phyloP scores from a whole-genome alignment of 2,329 filamentous ascomycete species.

The Helminthosporium solani region DNA sequence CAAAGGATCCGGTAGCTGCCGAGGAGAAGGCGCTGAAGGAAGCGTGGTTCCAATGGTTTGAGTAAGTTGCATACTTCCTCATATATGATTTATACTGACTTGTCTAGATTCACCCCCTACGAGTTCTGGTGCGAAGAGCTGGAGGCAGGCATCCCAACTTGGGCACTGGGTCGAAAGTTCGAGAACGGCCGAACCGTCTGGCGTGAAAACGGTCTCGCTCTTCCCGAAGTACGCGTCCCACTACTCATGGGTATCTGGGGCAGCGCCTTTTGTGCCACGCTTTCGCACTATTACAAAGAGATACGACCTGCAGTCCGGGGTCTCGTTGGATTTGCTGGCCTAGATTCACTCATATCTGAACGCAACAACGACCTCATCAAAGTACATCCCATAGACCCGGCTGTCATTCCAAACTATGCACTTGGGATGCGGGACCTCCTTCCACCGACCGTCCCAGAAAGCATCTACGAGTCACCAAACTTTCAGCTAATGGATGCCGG shows the following conservation, averaged over 20 bases:
- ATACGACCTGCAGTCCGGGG: slow-evolving; percentile 78
- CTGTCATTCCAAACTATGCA: slow-evolving; percentile 84
- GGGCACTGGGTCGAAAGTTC: slow-evolving; percentile 86
- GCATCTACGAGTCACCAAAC: slow-evolving; percentile 69
- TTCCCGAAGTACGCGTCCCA: slow-evolving; percentile 82
- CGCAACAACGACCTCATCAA: slow-evolving; percentile 83
- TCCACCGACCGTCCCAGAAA: slow-evolving; percentile 74
- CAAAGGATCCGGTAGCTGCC: slow-evolving; percentile 35
- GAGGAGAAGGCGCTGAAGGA: slow-evolving; percentile 58
- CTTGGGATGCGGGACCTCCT: slow-evolving; percentile 77
- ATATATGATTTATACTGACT: slow-evolving; percentile 6
- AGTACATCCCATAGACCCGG: slow-evolving; percentile 92
- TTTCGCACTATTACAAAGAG: slow-evolving; percentile 95
- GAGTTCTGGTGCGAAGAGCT: slow-evolving; percentile 96
- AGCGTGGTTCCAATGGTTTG: slow-evolving; percentile 98
- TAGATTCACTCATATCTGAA: slow-evolving; percentile 81
- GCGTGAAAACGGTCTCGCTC: slow-evolving; percentile 63
- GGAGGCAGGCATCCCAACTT: slow-evolving; percentile 87
- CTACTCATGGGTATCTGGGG: slow-evolving; percentile 93
- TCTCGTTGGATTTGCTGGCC: slow-evolving; percentile 69
- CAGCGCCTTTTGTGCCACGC: slow-evolving; percentile 90
- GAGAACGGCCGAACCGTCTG: slow-evolving; percentile 67
- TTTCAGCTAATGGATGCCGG: slow-evolving; percentile 81
- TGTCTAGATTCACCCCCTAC: slow-evolving; percentile 66
- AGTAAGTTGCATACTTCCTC: slow-evolving; percentile 53